Base-by-base conservation (phyloP, 345 rosid species). In the Laguncularia racemosa region DNA sequence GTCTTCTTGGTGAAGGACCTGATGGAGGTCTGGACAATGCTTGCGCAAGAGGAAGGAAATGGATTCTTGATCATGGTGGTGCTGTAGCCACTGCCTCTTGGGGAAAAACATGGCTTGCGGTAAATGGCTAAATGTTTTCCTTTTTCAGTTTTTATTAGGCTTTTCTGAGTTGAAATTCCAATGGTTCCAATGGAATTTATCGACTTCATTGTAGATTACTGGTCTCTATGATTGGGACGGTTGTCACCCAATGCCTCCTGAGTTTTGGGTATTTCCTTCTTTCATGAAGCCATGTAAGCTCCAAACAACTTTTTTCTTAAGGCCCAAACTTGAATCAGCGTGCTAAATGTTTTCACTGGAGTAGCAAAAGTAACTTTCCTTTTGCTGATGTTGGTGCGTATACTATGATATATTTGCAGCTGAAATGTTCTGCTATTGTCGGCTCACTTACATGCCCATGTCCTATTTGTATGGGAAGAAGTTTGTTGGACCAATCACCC, bases 401-500 rank as follows among this genome's bases (percentile, higher is more conserved):
- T 21, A 50, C 19, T 50, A 44, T 2, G 2, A 50, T 14, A 23
- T 20, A 54, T 20, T 1, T 62, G 76, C 79, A 83, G 85, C 73
- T 4, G 76, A 83, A 67, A 80, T 83, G 85, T 77, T 81, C 78
- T 80, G 85, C 68, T 78, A 83, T 61, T 69, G 79, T 69, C 85
- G 89, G 26, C 47, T 80, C 76, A 76, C 79, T 48, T 83, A 83
- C 68, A 77, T 83, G 85, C 89, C 89, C 6, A 83, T 80, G 89
- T 83, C 89, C 26, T 83, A 83, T 64, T 70, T 83, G 20, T 83
- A 83, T 16, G 88, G 85, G 20, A 83, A 73, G 70, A 77, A 72
- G 58, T 83, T 83, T 3, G 81, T 83, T 4, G 89, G 83, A 44
- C 73, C 79, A 33, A 69, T 80, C 73, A 83, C 73, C 48, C 76